Percentiles rank a stretch among this genome's conserved stretches.
Conservation (phyloP, 441 rosid species). For the Raphanus hybrid region DNA sequence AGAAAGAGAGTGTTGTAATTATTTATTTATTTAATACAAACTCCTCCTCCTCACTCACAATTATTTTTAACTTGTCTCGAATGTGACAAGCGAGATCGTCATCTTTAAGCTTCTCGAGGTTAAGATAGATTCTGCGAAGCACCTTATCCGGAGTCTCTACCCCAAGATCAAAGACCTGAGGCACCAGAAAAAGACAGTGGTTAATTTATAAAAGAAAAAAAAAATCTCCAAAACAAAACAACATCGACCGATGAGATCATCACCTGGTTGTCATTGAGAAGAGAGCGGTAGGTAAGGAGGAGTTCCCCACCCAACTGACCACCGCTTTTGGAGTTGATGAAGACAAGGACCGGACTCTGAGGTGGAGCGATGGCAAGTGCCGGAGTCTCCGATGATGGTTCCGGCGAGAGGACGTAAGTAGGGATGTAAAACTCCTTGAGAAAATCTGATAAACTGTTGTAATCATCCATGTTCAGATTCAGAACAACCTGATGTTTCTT, state of each 20-base stretch:
- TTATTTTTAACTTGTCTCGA: constrained; percentile 57
- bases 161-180: constrained; percentile 74
- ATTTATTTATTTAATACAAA: no score
- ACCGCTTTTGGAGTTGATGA: constrained; percentile 87
- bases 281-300: constrained; percentile 62
- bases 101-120: constrained; percentile 64
- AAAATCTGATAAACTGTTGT: constrained; percentile 32
- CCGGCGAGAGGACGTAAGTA: constrained; percentile 53
- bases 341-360: constrained; percentile 70
- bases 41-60: constrained; percentile 45
- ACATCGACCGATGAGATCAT: background rate
- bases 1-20: background rate
- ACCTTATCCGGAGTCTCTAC: constrained; percentile 69
- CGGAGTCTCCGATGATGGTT: constrained; percentile 8
- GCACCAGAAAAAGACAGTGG: background rate
- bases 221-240: background rate
- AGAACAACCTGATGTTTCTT: background rate
- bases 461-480: constrained; percentile 39
- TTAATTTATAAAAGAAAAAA: background rate
- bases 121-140: constrained; percentile 64
- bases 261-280: constrained; percentile 61
- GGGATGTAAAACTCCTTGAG: constrained; percentile 64
- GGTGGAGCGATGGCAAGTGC: constrained; percentile 41
- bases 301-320: constrained; percentile 92
- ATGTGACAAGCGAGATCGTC: constrained; percentile 57